Base-by-base conservation (phyloP, 148 eudicot species). In the Limonium bicolor region DNA sequence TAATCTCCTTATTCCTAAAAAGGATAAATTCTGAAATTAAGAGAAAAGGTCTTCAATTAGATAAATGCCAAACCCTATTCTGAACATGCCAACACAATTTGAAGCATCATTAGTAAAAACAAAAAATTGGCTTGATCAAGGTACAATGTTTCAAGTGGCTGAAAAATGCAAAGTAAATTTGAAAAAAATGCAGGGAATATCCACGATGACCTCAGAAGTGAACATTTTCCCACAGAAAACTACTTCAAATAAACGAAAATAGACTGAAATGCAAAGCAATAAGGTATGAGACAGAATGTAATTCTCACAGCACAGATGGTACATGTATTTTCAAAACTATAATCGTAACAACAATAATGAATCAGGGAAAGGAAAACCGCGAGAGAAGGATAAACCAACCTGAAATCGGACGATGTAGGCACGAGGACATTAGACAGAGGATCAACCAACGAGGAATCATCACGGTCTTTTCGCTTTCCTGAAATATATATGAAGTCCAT, bases 321-420 rank as follows among this genome's bases (percentile, higher is more conserved):
- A 19, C 20, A 18, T 10, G 26, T 1, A 20, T 6, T 27, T 2
- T 3, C 3, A 41, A 13, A 41, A 20, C 19, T 20, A 10, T n/a
- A n/a, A 15, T 15, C 2, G 36, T 32, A 12, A 32, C 14, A 32
- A 2, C 11, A 32, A 32, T 10, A 10, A 2, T 15, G 14, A 32
- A 5, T 5, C 11, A 15, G 0, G 5, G 36, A 5, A 5, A 32
- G 36, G 5, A 6, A 15, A 15, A 32, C 13, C 36, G 14, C 11
- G 14, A 32, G 11, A 25, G 12, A 8, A 16, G 29, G 22, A 32
- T 25, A 18, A 30, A 3, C 10, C 7, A 29, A 48, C 51, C 51
- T 48, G 51, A 38, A 30, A 29, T 48, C 51, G 27, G 51, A 48
- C 19, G 51, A 48, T 29, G 51, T 48, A 31, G 51, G 51, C 4